Evolutionary conservation across 1,139 yeast species (phyloP).

Genomic region (Arxiozyma slooffiae): DNA sequence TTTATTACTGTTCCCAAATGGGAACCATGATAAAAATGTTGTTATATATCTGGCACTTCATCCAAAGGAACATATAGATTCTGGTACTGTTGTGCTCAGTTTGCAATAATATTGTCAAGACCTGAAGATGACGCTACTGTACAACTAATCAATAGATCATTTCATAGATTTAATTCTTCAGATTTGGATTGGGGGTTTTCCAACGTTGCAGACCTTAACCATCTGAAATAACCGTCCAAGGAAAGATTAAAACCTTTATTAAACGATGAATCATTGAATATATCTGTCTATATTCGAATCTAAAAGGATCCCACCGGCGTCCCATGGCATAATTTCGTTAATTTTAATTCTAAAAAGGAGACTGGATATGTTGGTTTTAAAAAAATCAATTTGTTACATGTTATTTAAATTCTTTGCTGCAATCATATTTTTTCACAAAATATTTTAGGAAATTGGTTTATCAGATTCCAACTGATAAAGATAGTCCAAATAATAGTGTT

Average conservation of each 20-base stretch:
- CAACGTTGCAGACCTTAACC: conserved; percentile 54
- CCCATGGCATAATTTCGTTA: conserved; percentile 77
- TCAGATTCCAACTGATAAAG: conserved; percentile 70
- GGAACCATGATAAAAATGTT: conserved; percentile 44
- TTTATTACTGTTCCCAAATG: conserved; percentile 67
- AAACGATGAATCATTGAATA: conserved; percentile 49
- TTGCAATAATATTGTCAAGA: conserved; percentile 77
- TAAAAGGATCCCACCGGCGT: conserved; percentile 89
- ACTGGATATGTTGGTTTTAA: conserved; percentile 90
- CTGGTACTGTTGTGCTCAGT: conserved; percentile 85
- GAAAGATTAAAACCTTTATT: conserved; percentile 35
- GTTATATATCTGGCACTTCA: conserved; percentile 54
- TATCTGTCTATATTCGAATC: conserved; percentile 68
- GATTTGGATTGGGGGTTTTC: conserved; percentile 97
- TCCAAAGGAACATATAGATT: conserved; percentile 23
- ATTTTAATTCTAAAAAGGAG: conserved; percentile 76
- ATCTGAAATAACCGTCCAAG: conserved; percentile 33
- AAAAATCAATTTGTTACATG: conserved; percentile 98
- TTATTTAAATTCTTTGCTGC: conserved; percentile 81
- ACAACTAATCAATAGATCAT: conserved; percentile 57
- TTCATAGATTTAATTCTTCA: conserved; percentile 63
- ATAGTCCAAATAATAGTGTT: conserved; percentile 47
- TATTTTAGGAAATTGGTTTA: conserved; percentile 77
- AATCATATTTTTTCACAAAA: conserved; percentile 81
- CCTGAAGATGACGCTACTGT: conserved; percentile 54